phyloP scores from a whole-genome alignment of 2,329 filamentous ascomycete species.

The Aspergillus hiratsukae region DNA sequence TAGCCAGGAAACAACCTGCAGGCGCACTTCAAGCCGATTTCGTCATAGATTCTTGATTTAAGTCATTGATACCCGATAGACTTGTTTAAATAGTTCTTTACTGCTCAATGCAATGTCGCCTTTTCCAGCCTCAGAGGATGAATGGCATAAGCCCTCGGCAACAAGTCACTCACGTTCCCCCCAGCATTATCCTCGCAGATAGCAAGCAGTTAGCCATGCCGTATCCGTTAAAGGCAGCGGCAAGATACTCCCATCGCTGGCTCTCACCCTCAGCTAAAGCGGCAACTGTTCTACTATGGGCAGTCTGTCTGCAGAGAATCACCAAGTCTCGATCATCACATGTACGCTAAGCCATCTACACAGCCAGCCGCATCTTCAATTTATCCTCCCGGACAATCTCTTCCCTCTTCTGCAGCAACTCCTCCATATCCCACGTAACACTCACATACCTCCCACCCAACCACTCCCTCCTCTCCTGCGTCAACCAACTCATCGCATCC shows the following conservation, averaged over 20 bases:
- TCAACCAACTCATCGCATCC: constrained; percentile 22
- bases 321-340: constrained; percentile 5
- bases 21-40: background rate
- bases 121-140: background rate
- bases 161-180: background rate
- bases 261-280: constrained; percentile 31
- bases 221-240: constrained; percentile 62
- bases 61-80: background rate
- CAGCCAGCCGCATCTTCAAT: constrained; percentile 2
- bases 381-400: constrained; percentile 25
- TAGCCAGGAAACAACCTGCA: constrained; percentile 1
- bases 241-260: constrained; percentile 45
- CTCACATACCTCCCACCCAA: constrained; percentile 21
- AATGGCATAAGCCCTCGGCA: too few relatives aligned
- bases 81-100: background rate
- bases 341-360: background rate
- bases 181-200: constrained; percentile 26
- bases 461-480: constrained; percentile 22
- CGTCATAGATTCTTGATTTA: background rate
- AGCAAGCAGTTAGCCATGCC: constrained; percentile 57
- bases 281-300: constrained; percentile 51
- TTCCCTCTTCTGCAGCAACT: constrained; percentile 17
- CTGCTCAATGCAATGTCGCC: background rate
- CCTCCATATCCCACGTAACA: constrained; percentile 19
- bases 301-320: constrained; percentile 42